Evolutionary conservation across 257 asterid genomes (phyloP).

Genomic region (Solanum microdontum): DNA sequence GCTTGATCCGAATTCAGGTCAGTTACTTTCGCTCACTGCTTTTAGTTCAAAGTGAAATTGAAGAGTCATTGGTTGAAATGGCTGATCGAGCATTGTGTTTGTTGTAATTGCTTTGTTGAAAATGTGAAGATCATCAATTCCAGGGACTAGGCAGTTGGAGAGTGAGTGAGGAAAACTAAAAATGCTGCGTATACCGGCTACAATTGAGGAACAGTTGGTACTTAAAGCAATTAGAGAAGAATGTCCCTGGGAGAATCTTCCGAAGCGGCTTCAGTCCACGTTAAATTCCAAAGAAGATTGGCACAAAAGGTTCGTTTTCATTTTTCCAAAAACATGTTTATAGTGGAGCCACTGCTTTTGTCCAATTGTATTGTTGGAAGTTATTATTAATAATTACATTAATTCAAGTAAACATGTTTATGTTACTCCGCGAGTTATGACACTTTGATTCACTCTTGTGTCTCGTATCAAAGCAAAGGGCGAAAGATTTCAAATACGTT

Average conservation of each 20-base stretch:
- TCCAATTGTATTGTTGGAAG: neutral
- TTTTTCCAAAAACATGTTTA: neutral
- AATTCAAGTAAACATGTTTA: neutral
- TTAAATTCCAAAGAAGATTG: conserved; percentile 88
- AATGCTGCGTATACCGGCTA: conserved; percentile 72
- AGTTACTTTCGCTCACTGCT: neutral
- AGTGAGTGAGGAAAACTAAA: neutral
- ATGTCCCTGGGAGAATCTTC: conserved; percentile 77
- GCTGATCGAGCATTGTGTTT: neutral
- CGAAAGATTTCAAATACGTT: neutral
- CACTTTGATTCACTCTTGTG: neutral
- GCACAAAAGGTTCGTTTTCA: conserved; percentile 59
- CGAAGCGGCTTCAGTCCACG: conserved; percentile 88
- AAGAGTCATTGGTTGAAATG: neutral
- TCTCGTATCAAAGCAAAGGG: neutral
- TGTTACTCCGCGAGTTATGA: neutral
- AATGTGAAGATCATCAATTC: neutral
- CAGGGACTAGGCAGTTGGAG: conserved; percentile 3
- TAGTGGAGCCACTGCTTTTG: neutral
- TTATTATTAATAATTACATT: neutral
- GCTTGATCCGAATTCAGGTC: conserved; percentile 2
- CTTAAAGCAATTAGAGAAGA: conserved; percentile 74
- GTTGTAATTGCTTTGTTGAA: neutral
- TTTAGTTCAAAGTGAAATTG: neutral
- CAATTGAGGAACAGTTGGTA: conserved; percentile 84